phyloP scores from a whole-genome alignment of 441 rosid species.

The Mallotus repandus region DNA sequence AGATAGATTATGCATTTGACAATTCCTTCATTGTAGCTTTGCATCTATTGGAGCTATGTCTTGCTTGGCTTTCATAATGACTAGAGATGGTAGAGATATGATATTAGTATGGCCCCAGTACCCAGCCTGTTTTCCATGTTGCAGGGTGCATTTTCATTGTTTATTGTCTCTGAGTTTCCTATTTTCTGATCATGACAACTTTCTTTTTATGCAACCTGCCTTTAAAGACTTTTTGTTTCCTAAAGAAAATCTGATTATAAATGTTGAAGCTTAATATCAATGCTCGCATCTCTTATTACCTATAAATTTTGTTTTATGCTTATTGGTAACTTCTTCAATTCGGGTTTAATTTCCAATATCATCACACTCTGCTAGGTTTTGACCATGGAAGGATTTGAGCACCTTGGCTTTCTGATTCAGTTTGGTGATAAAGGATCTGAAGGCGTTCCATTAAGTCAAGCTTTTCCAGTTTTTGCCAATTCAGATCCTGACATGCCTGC shows the following conservation, averaged over 20 bases:
- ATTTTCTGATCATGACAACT: neutral
- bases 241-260: too few relatives aligned
- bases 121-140: neutral
- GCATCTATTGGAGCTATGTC: neutral
- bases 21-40: neutral
- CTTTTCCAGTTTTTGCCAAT: conserved; percentile 92
- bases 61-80: neutral
- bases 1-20: neutral
- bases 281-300: neutral
- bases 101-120: neutral
- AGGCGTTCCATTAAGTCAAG: conserved; percentile 76
- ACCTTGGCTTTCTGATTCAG: conserved; percentile 91
- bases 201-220: neutral
- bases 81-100: neutral
- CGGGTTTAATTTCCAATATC: conserved; percentile 25
- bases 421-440: conserved; percentile 89
- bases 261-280: too few relatives aligned
- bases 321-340: conserved; percentile 17
- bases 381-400: conserved; percentile 91
- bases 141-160: neutral
- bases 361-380: conserved; percentile 59
- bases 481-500: conserved; percentile 99
- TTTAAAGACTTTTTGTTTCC: neutral
- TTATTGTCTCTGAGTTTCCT: too few relatives aligned
- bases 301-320: neutral